Conservation (phyloP, 2,329 filamentous ascomycete species). For the Fusarium kyushuense region DNA sequence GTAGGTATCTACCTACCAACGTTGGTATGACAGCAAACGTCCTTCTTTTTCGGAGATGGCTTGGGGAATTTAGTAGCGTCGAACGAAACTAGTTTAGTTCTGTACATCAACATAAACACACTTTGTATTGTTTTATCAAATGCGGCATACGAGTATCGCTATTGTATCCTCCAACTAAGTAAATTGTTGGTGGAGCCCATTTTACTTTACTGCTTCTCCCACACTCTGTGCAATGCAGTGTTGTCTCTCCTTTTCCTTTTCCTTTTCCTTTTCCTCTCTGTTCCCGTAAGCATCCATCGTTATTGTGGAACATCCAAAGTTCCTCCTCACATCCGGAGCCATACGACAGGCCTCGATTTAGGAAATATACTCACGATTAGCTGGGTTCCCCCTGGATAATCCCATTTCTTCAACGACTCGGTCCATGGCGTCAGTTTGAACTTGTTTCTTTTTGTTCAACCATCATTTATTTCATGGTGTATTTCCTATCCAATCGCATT, state of each 20-base stretch:
- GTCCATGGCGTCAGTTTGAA: neutral
- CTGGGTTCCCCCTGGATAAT: slow-evolving; percentile 8
- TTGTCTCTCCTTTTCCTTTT: neutral
- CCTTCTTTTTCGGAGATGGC: slow-evolving; percentile 17
- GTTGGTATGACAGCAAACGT: slow-evolving; percentile 18
- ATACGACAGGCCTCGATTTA: neutral
- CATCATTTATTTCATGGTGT: neutral
- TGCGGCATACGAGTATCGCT: neutral
- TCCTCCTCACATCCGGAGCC: slow-evolving; percentile 7
- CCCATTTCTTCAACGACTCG: neutral
- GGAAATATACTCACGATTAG: neutral
- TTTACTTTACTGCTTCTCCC: neutral
- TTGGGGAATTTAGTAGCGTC: neutral
- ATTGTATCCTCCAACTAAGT: neutral
- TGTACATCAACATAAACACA: neutral
- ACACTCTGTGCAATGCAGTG: neutral
- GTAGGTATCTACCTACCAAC: too few species aligned
- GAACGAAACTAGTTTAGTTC: neutral
- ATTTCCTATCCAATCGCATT: neutral
- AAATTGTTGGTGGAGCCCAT: neutral
- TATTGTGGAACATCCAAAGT: neutral
- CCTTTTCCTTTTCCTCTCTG: neutral
- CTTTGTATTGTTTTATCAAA: neutral
- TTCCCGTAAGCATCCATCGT: neutral
- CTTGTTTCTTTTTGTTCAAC: neutral